Conservation (phyloP, 1,284 basidiomycete genomes). For the Peniophora sp. region DNA sequence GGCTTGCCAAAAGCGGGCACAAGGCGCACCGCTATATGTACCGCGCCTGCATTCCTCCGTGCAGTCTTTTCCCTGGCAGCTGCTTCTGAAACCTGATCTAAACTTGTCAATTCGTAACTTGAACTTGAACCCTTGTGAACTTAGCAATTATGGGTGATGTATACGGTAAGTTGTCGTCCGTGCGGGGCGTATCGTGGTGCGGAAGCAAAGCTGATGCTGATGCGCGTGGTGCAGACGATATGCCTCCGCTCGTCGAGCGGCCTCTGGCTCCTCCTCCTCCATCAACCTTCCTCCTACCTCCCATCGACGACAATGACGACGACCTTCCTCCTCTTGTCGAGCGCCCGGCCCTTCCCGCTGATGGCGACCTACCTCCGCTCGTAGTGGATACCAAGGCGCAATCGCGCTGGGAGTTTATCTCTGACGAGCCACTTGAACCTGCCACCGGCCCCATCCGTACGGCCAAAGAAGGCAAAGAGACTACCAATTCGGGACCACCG, state of each 20-base stretch:
- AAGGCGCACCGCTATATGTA: too few species aligned
- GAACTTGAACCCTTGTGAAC: too few species aligned
- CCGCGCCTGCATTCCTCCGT: too few species aligned
- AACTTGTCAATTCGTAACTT: too few species aligned
- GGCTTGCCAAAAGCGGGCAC: too few species aligned
- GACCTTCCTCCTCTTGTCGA: constrained; percentile 41
- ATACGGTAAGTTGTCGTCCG: too few species aligned
- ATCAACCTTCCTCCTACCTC: not conserved
- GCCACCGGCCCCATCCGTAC: constrained; percentile 24
- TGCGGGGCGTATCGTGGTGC: too few species aligned
- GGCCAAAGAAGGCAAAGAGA: constrained; percentile 39
- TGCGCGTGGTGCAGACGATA: constrained; percentile 23
- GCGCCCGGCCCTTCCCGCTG: constrained; percentile 35
- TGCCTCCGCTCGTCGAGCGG: constrained; percentile 45
- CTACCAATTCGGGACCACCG: constrained; percentile 82
- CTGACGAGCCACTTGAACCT: not conserved
- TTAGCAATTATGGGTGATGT: too few species aligned
- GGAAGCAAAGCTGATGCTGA: not conserved
- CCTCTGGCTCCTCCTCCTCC: constrained; percentile 27
- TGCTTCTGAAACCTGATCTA: too few species aligned
- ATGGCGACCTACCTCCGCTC: constrained; percentile 27
- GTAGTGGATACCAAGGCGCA: constrained; percentile 23
- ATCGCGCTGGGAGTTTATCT: too few species aligned
- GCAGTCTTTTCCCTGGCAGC: too few species aligned
- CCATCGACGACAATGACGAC: constrained; percentile 29